Percentiles rank a stretch among this genome's conserved stretches.
These are phyloP conservation scores for Cercospora brassicicola DNA, from an alignment of 2,329 filamentous ascomycete genomes.

Conservation along the genomic window DNA sequence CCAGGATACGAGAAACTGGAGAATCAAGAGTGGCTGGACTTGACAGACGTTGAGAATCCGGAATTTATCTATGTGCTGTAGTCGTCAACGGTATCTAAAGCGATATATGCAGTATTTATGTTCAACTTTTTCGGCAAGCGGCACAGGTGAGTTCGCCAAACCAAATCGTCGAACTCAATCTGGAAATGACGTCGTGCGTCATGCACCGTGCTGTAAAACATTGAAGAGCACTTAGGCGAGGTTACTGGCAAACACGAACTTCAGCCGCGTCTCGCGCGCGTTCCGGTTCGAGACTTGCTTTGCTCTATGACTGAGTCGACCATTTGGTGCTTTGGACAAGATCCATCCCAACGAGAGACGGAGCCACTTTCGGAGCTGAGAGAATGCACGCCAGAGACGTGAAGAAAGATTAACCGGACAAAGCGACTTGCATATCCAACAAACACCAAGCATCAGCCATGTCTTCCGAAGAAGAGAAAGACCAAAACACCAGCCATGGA, in stretches of 20 bases:
- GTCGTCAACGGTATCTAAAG: accelerated
- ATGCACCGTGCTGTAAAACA: background rate
- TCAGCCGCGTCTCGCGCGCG: background rate
- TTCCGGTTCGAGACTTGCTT: background rate
- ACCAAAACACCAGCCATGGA: background rate
- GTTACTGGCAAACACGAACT: background rate
- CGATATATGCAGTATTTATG: background rate
- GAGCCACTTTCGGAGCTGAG: background rate
- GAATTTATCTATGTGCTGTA: constrained; percentile 58
- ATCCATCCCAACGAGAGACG: background rate
- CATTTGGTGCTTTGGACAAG: background rate
- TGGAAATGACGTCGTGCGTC: background rate
- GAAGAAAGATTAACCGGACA: background rate
- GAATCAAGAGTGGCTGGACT: constrained; percentile 65
- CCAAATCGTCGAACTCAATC: background rate
- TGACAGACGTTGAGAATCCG: constrained; percentile 64
- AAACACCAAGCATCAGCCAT: background rate
- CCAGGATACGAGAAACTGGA: constrained; percentile 62
- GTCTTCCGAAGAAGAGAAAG: background rate
- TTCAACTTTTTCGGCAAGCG: background rate
- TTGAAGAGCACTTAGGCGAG: background rate
- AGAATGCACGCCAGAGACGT: background rate
- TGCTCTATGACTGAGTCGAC: background rate
- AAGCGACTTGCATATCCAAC: background rate
- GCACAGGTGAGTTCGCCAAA: background rate